Conservation (phyloP, 805 yeast genomes). For the Ogataea philodendri region DNA sequence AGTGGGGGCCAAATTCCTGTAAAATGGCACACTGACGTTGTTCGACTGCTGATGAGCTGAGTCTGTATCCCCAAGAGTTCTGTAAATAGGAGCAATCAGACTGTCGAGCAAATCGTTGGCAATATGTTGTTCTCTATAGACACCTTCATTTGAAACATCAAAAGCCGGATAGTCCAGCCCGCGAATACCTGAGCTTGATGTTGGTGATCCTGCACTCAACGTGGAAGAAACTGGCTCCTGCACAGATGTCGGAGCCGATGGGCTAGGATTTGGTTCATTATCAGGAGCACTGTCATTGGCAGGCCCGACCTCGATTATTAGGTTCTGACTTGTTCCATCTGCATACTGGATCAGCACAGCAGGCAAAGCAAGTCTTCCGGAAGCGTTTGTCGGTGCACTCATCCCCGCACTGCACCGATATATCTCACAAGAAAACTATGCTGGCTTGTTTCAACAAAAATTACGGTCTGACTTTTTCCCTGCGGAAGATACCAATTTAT, state of each 20-base stretch:
- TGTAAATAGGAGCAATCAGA: slow-evolving; percentile 27
- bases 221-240: slow-evolving; percentile 1
- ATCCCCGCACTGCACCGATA: slow-evolving; percentile 2
- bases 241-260: slow-evolving; percentile 4
- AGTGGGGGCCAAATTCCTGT: slow-evolving; percentile 6
- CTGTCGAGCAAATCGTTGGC: slow-evolving; percentile 25
- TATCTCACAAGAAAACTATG: not conserved
- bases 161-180: slow-evolving; percentile 38
- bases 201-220: not conserved
- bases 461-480: slow-evolving; percentile 8
- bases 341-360: slow-evolving; percentile 32
- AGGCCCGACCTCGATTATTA: slow-evolving; percentile 34
- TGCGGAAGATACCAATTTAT: slow-evolving; percentile 4
- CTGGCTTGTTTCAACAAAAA: slow-evolving; percentile 7
- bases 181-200: slow-evolving; percentile 23
- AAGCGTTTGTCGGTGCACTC: slow-evolving; percentile 11
- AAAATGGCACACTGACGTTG: slow-evolving; percentile 4
- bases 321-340: slow-evolving; percentile 30
- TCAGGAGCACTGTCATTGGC: slow-evolving; percentile 9
- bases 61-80: slow-evolving; percentile 21
- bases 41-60: slow-evolving; percentile 1
- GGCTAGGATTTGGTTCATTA: slow-evolving; percentile 2
- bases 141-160: slow-evolving; percentile 35
- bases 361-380: slow-evolving; percentile 31
- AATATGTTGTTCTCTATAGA: slow-evolving; percentile 26